Conservation (phyloP, 257 asterid species). For the Prunella vulgaris region DNA sequence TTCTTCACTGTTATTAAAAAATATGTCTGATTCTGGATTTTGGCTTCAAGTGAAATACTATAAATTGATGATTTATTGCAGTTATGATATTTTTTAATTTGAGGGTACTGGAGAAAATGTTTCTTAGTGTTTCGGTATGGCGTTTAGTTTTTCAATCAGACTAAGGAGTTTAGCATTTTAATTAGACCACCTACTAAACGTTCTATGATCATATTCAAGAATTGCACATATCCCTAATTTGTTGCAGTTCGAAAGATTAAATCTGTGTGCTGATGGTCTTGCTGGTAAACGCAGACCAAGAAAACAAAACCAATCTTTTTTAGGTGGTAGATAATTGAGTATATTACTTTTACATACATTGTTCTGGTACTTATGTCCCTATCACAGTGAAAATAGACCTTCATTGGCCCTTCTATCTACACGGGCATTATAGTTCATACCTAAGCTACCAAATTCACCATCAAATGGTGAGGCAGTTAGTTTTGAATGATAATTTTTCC, state of each 20-base stretch:
- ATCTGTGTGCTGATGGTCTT: not conserved
- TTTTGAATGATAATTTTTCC: not conserved
- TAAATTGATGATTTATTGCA: not conserved
- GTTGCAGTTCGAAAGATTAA: not conserved
- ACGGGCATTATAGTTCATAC: not conserved
- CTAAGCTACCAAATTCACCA: not conserved
- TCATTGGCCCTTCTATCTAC: not conserved
- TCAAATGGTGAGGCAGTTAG: not conserved
- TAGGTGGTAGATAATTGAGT: not conserved
- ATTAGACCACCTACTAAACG: not conserved
- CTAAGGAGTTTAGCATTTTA: not conserved
- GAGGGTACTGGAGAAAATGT: not conserved
- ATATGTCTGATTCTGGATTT: slow-evolving; percentile 13
- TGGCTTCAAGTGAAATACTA: not conserved
- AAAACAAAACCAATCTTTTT: not conserved
- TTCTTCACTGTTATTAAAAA: not conserved
- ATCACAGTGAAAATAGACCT: not conserved
- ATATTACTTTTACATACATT: not conserved
- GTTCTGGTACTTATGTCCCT: not conserved
- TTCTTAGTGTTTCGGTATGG: not conserved
- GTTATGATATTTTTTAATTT: not conserved
- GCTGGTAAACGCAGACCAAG: not conserved
- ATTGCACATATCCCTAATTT: not conserved
- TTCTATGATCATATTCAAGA: not conserved
- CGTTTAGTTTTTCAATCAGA: not conserved